Evolutionary conservation across 2,329 filamentous ascomycete genomes (phyloP), one percentile per base, ranked within the genome.

Genomic region (Xylaria arbuscula): DNA sequence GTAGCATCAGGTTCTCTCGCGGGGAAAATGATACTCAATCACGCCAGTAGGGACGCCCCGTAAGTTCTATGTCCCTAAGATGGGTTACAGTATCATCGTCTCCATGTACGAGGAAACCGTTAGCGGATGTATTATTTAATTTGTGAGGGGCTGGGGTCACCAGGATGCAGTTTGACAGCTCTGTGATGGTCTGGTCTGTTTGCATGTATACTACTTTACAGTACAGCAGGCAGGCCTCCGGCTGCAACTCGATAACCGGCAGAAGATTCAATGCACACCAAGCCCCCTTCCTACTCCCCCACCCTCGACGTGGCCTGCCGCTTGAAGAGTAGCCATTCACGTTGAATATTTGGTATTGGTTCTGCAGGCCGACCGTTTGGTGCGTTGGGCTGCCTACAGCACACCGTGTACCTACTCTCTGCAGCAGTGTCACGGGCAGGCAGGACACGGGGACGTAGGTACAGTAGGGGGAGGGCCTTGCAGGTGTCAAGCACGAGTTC

Each of bases 291-390:
- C 22, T 34, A 50, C 9, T 34, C 47, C 4, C 6, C 50, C 19
- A 22, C 13, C 53, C 58, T 62, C 48, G 62, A 70, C 58, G 68
- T 70, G 56, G 68, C 68, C 68, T 58, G 53, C 68, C 64, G 66
- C 66, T 40, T 50, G 28, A 45, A 34, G 51, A 24, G 36, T 24
- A 55, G 17, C 47, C 61, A 51, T n/a, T 48, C 15, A 15, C 19
- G 61, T 57, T 38, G 17, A 42, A 22, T 34, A 32, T 32, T 47
- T 36, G 58, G 59, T 19, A 65, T 65, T 28, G 38, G 11, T 38
- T 40, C 40, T 36, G 42, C 47, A 60, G 56, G 66, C 66, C 50
- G 34, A 10, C 22, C 48, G 24, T 13, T 47, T 2, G 19, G 32
- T 42, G 15, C 24, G 38, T 38, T 45, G 15, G 19, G 22, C 54